These are phyloP conservation scores for Pleurotus citrinopileatus DNA, from an alignment of 768 basidiomycete species.

Conservation along the genomic window DNA sequence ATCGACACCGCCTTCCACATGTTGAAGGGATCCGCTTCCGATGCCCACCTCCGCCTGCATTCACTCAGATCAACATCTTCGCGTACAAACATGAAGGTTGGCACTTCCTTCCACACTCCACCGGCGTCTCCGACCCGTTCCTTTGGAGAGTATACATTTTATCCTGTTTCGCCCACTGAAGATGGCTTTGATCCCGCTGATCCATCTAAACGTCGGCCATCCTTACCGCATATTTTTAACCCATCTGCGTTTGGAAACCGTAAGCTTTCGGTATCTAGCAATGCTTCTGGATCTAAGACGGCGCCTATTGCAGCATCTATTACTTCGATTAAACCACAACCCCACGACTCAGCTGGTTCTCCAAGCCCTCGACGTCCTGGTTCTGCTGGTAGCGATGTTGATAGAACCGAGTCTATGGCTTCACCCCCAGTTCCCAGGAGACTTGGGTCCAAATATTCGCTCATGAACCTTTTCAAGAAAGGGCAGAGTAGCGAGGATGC, in stretches of 20 bases:
- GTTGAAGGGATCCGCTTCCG: constrained; percentile 22
- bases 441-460: constrained; percentile 68
- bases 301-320: not conserved
- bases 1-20: constrained; percentile 70
- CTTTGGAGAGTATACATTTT: constrained; percentile 46
- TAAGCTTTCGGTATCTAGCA: constrained; percentile 27
- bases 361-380: constrained; percentile 53
- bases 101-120: constrained; percentile 25
- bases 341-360: constrained; percentile 16
- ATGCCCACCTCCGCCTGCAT: constrained; percentile 6
- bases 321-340: not conserved
- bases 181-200: constrained; percentile 29
- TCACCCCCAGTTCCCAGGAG: constrained; percentile 32
- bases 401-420: constrained; percentile 22
- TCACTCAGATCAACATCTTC: constrained; percentile 30
- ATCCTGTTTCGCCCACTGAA: constrained; percentile 28
- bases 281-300: not conserved
- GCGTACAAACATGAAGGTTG: constrained; percentile 13
- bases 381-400: constrained; percentile 70
- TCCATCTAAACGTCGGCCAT: constrained; percentile 56
- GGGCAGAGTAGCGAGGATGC: constrained; percentile 34
- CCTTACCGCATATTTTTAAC: constrained; percentile 56
- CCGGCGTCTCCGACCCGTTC: constrained; percentile 38
- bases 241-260: constrained; percentile 28
- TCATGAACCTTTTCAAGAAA: constrained; percentile 75